phyloP scores from a whole-genome alignment of 257 asterid species.

The Solanum commersonii region DNA sequence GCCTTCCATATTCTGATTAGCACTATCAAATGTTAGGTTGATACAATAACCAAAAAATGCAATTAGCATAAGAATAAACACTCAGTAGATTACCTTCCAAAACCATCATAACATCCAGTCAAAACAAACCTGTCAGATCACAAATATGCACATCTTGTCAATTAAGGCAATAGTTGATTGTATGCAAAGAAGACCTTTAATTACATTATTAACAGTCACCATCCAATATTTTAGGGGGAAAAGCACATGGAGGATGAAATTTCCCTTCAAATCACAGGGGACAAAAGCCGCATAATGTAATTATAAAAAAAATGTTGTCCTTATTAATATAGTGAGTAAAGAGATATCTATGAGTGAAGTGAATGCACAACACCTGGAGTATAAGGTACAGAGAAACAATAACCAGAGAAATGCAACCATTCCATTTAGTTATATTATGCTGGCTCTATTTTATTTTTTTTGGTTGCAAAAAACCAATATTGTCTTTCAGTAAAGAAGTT shows the following conservation, averaged over 20 bases:
- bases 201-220: background rate
- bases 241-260: background rate
- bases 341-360: background rate
- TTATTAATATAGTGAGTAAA: background rate
- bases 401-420: background rate
- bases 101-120: conserved; percentile 92
- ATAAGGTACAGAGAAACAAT: background rate
- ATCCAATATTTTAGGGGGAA: background rate
- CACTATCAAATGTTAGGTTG: background rate
- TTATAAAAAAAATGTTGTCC: background rate
- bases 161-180: background rate
- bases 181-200: background rate
- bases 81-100: conserved; percentile 60
- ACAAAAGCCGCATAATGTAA: background rate
- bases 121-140: conserved; percentile 53
- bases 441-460: background rate
- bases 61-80: background rate
- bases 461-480: background rate
- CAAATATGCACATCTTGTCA: conserved; percentile 6
- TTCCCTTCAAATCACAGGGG: background rate
- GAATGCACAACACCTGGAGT: background rate
- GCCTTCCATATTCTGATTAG: conserved; percentile 71
- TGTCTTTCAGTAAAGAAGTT: background rate
- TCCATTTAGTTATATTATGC: background rate
- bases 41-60: background rate